phyloP scores from a whole-genome alignment of 148 eudicot species.

The Fallopia convolvulus region DNA sequence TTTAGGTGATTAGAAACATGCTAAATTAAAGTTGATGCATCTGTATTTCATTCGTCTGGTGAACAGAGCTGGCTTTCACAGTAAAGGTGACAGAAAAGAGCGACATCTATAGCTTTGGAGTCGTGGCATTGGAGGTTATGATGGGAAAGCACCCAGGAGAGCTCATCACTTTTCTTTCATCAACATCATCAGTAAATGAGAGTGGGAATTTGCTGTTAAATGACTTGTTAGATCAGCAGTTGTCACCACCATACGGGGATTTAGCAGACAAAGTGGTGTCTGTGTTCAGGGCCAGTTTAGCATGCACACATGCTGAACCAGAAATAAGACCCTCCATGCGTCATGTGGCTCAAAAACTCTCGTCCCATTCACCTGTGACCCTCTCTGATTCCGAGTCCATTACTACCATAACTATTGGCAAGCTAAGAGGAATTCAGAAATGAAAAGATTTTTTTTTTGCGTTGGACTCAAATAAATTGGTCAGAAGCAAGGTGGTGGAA shows the following conservation, averaged over 20 bases:
- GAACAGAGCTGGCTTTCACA: constrained; percentile 27
- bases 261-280: constrained; percentile 10
- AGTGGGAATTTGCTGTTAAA: constrained; percentile 1
- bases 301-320: constrained; percentile 15
- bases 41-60: neutral
- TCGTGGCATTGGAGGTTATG: constrained; percentile 20
- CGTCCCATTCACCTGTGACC: neutral
- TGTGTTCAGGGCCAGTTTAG: constrained; percentile 9
- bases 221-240: constrained; percentile 19
- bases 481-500: neutral
- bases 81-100: constrained; percentile 22
- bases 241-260: constrained; percentile 6
- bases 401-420: constrained; percentile 13
- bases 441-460: neutral
- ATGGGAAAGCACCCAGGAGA: constrained; percentile 26
- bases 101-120: constrained; percentile 27
- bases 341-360: constrained; percentile 14
- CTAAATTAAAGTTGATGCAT: neutral
- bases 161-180: neutral
- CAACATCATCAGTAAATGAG: neutral
- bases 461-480: neutral
- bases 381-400: constrained; percentile 17
- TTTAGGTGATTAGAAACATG: neutral
- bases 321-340: constrained; percentile 25
- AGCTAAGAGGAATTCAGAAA: neutral